Evolutionary conservation across 441 rosid genomes (phyloP), one percentile per base, ranked within the genome.

Genomic region (Biscutella laevigata): DNA sequence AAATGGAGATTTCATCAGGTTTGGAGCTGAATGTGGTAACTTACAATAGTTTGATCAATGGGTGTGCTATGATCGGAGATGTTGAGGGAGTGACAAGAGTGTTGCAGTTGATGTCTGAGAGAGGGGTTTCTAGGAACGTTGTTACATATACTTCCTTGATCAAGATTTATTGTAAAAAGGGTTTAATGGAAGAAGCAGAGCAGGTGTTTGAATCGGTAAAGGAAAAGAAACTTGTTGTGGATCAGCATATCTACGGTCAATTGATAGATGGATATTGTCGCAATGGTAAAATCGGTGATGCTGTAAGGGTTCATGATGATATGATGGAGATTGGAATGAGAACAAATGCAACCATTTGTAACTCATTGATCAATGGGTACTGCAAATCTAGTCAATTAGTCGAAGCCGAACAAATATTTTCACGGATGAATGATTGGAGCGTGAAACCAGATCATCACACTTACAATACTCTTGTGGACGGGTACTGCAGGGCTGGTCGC

Each of bases 231-330:
- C 62, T 63, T 19, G 62, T 50, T 14, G 71, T 65, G 13, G 94
- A 91, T 80, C 88, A 76, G 62, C 71, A 45, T 62, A 66, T 74
- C 34, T 87, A 83, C 17, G 88, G 96, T 61, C 81, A 75, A 22
- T 66, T 90, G 80, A 65, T 85, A 21, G 78, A 86, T 69, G 95
- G 95, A 19, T 86, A 83, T 39, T 83, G 85, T 70, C 82, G 63
- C 34, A 40, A 47, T 57, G 81, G 88, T 64, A 71, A 47, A 73
- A 67, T 83, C 71, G 45, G 40, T 26, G 83, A 76, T 64, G 94
- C 88, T 61, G 20, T 77, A 26, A 76, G 87, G 70, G 39, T 85
- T 70, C 71, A 43, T 59, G 70, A 79, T 54, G 76, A 72, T 65
- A 78, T 91, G 95, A 38, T 83, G 67, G 64, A 53, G 53, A 48